These are phyloP conservation scores for Royoungia palumana DNA, from an alignment of 768 basidiomycete genomes.

Conservation along the genomic window DNA sequence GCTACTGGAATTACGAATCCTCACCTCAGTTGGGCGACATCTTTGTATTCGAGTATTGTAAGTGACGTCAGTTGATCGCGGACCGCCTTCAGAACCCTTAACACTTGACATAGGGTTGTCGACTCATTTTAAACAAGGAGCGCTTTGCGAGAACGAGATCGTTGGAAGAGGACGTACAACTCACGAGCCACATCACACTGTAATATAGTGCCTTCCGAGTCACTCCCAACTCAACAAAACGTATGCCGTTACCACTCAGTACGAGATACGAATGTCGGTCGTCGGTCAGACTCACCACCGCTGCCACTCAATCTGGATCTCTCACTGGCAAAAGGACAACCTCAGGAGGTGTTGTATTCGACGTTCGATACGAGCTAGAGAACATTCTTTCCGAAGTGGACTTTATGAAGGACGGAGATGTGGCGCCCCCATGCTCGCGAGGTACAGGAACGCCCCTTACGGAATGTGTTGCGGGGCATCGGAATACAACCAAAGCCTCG, in stretches of 20 bases:
- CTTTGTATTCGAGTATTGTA: constrained; percentile 15
- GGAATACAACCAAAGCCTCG: constrained; percentile 90
- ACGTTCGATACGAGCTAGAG: too few species aligned
- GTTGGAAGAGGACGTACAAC: constrained; percentile 3
- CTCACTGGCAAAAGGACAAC: too few species aligned
- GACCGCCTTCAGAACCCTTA: too few species aligned
- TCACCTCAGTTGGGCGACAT: constrained; percentile 13
- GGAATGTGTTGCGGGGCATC: constrained; percentile 93
- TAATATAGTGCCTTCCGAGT: not conserved
- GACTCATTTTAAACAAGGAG: constrained; percentile 26
- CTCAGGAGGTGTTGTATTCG: too few species aligned
- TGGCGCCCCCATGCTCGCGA: constrained; percentile 57
- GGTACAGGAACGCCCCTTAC: constrained; percentile 84
- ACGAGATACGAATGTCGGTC: not conserved
- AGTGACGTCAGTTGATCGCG: constrained; percentile 1
- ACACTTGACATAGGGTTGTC: constrained; percentile 15
- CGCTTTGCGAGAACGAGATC: constrained; percentile 5
- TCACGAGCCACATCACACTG: constrained; percentile 11
- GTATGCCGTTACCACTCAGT: too few species aligned
- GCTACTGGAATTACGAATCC: not conserved
- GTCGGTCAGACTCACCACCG: not conserved
- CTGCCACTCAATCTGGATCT: too few species aligned
- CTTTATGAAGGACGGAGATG: constrained; percentile 23
- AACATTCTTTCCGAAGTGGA: too few species aligned
- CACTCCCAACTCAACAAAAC: too few species aligned